Conservation (phyloP, 1,284 basidiomycete genomes). For the Gymnopus androsaceus region DNA sequence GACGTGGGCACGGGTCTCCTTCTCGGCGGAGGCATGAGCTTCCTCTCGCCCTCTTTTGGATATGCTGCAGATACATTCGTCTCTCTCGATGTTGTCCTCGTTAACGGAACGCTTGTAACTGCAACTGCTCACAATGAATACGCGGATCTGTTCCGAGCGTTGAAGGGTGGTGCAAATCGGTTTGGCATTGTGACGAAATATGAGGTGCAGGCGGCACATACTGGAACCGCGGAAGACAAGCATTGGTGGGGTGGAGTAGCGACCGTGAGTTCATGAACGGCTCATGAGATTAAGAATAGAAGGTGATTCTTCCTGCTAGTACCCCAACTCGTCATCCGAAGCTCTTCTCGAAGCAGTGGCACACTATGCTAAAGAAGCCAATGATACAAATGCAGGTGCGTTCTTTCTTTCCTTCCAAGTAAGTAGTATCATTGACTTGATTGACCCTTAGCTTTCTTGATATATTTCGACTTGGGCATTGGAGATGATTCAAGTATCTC, state of each 20-base stretch:
- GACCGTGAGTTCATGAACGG: slow-evolving; percentile 29
- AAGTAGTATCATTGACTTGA: neutral
- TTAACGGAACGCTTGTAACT: slow-evolving; percentile 38
- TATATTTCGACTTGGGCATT: neutral
- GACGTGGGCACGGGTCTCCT: slow-evolving; percentile 21
- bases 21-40: slow-evolving; percentile 22
- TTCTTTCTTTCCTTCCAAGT: neutral
- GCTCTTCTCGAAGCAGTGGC: slow-evolving; percentile 36
- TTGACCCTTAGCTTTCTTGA: neutral
- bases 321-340: slow-evolving; percentile 31
- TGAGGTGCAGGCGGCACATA: slow-evolving; percentile 35
- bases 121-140: slow-evolving; percentile 38
- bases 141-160: slow-evolving; percentile 39
- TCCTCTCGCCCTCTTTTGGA: slow-evolving; percentile 16
- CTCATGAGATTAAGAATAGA: too few species aligned
- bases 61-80: slow-evolving; percentile 15
- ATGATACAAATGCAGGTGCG: slow-evolving; percentile 38
- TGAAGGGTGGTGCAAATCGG: slow-evolving; percentile 42
- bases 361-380: slow-evolving; percentile 34
- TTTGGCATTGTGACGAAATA: slow-evolving; percentile 47
- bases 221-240: slow-evolving; percentile 35
- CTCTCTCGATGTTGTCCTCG: slow-evolving; percentile 33
- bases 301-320: neutral
- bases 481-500: neutral
- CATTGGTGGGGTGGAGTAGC: slow-evolving; percentile 39